A percentile compares a stretch with the other conserved stretches of the same genome.
Evolutionary conservation across 1,284 basidiomycete genomes (phyloP).

Genomic region (Marasmius oreades): DNA sequence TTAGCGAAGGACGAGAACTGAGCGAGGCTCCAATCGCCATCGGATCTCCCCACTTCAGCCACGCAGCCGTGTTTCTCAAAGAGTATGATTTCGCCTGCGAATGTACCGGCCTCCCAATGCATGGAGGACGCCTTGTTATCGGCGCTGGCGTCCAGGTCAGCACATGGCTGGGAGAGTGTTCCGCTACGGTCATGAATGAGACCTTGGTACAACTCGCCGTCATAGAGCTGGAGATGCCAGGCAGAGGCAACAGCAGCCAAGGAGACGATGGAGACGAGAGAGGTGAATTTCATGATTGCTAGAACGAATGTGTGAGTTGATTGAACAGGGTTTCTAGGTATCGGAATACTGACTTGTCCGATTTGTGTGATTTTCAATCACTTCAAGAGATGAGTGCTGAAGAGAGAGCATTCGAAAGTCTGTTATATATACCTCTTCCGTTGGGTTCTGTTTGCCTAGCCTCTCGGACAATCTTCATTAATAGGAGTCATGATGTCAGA

Average conservation of each 20-base stretch:
- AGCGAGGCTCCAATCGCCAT: background rate
- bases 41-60: background rate
- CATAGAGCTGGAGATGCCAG: background rate
- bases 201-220: background rate
- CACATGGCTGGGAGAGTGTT: background rate
- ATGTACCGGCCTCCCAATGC: background rate
- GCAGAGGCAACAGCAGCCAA: background rate
- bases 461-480: background rate
- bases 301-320: too few relatives aligned
- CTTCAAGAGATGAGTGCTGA: too few relatives aligned
- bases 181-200: background rate
- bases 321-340: too few relatives aligned
- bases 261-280: background rate
- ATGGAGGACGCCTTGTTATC: background rate
- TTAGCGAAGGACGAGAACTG: background rate
- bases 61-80: background rate
- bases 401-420: too few relatives aligned
- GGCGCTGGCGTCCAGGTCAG: background rate
- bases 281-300: background rate
- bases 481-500: too few relatives aligned
- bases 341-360: too few relatives aligned
- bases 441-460: too few relatives aligned
- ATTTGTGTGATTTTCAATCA: too few relatives aligned
- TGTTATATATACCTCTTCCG: too few relatives aligned
- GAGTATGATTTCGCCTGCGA: background rate